Percentiles rank a stretch among this genome's conserved stretches.
Evolutionary conservation across 352 stramenopile genomes (phyloP).

Genomic region (Peronosclerospora sorghi): DNA sequence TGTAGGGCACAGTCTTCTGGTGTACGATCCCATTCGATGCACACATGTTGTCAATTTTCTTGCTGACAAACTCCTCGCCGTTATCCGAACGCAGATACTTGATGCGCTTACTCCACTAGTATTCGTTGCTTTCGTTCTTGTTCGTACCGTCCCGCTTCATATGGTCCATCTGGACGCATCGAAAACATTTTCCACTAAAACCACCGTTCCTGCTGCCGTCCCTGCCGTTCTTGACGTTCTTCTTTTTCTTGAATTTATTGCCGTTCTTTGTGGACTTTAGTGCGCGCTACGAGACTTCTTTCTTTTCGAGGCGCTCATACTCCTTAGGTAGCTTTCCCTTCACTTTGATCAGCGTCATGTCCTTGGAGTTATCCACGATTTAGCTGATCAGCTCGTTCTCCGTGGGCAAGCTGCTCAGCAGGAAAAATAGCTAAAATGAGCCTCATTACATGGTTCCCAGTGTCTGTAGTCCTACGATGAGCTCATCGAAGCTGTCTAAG

Average conservation of each 20-base stretch:
- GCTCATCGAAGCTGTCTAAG: neutral
- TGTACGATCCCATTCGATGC: slow-evolving; percentile 7
- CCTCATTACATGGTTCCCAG: neutral
- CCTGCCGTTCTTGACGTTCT: neutral
- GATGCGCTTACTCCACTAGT: slow-evolving; percentile 10
- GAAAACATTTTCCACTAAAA: neutral
- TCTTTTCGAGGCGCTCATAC: too few species aligned
- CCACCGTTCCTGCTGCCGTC: neutral
- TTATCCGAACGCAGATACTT: too few species aligned
- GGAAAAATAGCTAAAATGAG: neutral
- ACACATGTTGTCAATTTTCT: slow-evolving; percentile 4
- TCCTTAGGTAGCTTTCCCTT: neutral
- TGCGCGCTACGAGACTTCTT: neutral
- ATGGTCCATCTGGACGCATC: neutral
- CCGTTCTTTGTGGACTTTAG: neutral
- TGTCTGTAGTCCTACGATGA: neutral
- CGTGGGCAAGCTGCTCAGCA: neutral
- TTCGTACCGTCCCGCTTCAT: neutral
- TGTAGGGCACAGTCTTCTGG: slow-evolving; percentile 7
- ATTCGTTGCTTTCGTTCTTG: neutral
- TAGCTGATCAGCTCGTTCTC: neutral
- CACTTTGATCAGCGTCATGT: neutral
- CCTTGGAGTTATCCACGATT: neutral
- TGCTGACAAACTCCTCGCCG: slow-evolving; percentile 19
- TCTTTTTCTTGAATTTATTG: neutral